Conservation (phyloP, 257 asterid species). For the Oldenlandia corymbosa region DNA sequence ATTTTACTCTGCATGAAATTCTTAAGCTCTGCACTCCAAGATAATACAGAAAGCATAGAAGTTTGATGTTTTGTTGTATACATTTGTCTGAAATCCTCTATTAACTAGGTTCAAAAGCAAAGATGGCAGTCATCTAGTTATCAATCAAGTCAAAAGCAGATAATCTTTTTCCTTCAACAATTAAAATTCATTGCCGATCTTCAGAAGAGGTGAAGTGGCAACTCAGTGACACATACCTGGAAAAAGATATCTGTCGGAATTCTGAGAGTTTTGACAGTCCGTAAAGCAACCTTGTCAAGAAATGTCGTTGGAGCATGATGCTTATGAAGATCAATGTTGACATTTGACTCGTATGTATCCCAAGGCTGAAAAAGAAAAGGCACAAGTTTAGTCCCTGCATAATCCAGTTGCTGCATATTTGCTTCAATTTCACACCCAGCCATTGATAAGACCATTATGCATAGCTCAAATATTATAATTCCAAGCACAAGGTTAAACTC, state of each 20-base stretch:
- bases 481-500: too few relatives aligned
- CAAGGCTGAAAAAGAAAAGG: constrained; percentile 60
- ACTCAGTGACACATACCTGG: constrained; percentile 33
- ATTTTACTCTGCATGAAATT: not conserved
- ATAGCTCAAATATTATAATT: too few relatives aligned
- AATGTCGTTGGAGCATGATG: constrained; percentile 72
- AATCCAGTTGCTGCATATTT: too few relatives aligned
- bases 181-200: not conserved
- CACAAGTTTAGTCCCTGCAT: not conserved
- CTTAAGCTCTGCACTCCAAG: not conserved
- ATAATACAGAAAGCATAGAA: not conserved
- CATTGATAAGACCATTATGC: too few relatives aligned
- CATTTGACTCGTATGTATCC: constrained; percentile 67
- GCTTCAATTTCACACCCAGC: too few relatives aligned
- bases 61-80: not conserved
- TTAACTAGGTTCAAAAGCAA: not conserved
- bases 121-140: not conserved
- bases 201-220: not conserved
- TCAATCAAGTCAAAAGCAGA: not conserved
- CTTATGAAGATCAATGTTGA: constrained; percentile 69
- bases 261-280: constrained; percentile 77
- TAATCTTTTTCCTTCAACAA: not conserved
- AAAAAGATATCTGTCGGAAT: constrained; percentile 77
- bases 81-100: not conserved
- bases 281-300: constrained; percentile 60